Evolutionary conservation across 345 rosid genomes (phyloP), one percentile per base, ranked within the genome.

Genomic region (Gossypium rotundifolium): DNA sequence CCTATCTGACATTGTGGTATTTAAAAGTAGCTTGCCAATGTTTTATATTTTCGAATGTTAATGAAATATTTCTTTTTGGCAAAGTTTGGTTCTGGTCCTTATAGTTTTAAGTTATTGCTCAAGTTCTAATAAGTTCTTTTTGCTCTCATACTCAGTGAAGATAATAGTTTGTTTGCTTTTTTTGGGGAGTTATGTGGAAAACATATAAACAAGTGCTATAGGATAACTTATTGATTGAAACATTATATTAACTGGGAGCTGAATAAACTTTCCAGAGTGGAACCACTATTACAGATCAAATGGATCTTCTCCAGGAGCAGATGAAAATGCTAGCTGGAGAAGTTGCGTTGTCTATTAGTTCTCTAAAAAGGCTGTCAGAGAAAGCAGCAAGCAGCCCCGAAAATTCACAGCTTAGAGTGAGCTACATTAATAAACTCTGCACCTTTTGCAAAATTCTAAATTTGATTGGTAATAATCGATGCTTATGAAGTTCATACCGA

Each of bases 241-340:
- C 9, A 7, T 73, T 60, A 2, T 69, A 58, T 63, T 81, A 66
- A 77, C 75, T 79, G 38, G 46, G 59, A 71, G 65, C 68, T 76
- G 29, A 52, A 40, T 74, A 38, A 13, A 42, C 77, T 77, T 67
- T 76, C 73, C 83, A 87, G 94, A 83, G 80, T 48, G 89, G 88
- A 20, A 83, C 82, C 53, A 85, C 90, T 57, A 79, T 88, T 71
- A 77, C 89, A 17, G 90, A 88, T 84, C 92, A 90, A 82, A 88
- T 85, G 90, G 94, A 90, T 76, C 92, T 90, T 74, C 92, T 90
- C 45, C 83, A 77, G 25, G 94, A 90, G 87, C 94, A 90, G 77
- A 81, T 86, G 80, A 90, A 90, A 79, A 79, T 88, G 89, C 81
- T 90, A 76, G 92, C 91, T 11, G 94, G 87, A 60, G 94, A 90